phyloP scores from a whole-genome alignment of 2,329 filamentous ascomycete species.

The Xylariaceae sp. region DNA sequence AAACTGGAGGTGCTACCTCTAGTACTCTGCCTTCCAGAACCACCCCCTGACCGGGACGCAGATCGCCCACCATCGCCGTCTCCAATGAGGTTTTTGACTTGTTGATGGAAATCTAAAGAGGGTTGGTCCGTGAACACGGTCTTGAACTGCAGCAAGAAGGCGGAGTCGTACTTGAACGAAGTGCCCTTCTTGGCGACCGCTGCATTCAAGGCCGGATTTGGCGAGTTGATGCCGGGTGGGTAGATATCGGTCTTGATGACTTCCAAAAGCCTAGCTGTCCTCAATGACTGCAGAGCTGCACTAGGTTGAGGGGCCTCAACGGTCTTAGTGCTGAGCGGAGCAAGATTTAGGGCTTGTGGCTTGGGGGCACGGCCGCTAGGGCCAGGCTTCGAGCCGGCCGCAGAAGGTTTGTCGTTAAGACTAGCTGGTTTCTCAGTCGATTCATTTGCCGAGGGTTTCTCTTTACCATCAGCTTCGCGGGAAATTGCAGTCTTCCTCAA shows the following conservation, averaged over 20 bases:
- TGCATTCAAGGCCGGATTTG: conserved; percentile 84
- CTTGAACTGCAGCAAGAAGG: conserved; percentile 95
- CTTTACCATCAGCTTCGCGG: conserved; percentile 42
- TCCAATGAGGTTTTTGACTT: conserved; percentile 82
- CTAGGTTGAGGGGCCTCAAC: conserved; percentile 91
- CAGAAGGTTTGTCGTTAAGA: conserved; percentile 49
- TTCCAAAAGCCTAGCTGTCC: conserved; percentile 83
- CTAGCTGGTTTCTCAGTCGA: conserved; percentile 48
- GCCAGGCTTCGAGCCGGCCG: conserved; percentile 47
- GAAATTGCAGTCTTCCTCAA: conserved; percentile 37
- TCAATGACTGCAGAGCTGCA: conserved; percentile 86
- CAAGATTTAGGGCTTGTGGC: conserved; percentile 83
- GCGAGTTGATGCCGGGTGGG: conserved; percentile 77
- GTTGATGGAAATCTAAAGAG: conserved; percentile 85
- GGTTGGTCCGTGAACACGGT: conserved; percentile 95
- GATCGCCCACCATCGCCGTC: conserved; percentile 65
- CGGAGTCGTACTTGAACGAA: conserved; percentile 90
- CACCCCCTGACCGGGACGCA: conserved; percentile 55
- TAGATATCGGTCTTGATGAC: conserved; percentile 77
- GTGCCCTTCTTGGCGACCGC: conserved; percentile 74
- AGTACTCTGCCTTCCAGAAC: conserved; percentile 48
- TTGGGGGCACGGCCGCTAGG: conserved; percentile 60
- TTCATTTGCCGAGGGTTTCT: conserved; percentile 38
- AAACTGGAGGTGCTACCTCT: conserved; percentile 50
- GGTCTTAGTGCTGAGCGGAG: conserved; percentile 73